Percentiles rank a stretch among this genome's conserved stretches.
Conservation (phyloP, 2,329 filamentous ascomycete genomes). For the Camillea tinctor region DNA sequence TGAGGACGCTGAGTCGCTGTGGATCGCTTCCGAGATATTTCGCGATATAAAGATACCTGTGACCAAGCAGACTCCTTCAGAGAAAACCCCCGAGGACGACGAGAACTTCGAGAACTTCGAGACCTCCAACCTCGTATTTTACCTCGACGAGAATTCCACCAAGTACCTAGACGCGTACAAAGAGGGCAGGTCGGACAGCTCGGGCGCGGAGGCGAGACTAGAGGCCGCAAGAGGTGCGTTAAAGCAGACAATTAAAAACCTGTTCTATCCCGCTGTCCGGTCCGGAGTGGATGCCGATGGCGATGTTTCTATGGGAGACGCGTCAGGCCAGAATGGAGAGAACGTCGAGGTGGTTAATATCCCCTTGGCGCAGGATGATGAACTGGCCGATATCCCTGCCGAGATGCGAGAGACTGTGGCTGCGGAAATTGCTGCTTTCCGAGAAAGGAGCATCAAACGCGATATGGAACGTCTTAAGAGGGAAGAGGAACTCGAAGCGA, state of each 20-base stretch:
- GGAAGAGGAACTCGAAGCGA: slow-evolving; percentile 90
- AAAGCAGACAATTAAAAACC: slow-evolving; percentile 63
- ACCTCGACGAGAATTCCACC: slow-evolving; percentile 78
- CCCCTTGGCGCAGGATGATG: slow-evolving; percentile 82
- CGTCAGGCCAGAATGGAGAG: slow-evolving; percentile 52
- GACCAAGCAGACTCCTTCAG: slow-evolving; percentile 64
- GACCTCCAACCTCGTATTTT: slow-evolving; percentile 68
- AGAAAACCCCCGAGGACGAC: slow-evolving; percentile 41
- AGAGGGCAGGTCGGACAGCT: slow-evolving; percentile 62
- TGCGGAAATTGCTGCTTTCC: slow-evolving; percentile 89
- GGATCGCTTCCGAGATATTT: slow-evolving; percentile 80
- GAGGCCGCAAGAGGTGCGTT: slow-evolving; percentile 69
- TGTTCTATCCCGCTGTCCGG: slow-evolving; percentile 65
- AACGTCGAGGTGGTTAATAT: slow-evolving; percentile 87
- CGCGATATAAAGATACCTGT: slow-evolving; percentile 78
- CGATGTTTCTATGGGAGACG: slow-evolving; percentile 68
- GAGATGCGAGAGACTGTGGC: slow-evolving; percentile 96
- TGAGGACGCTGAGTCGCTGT: slow-evolving; percentile 85
- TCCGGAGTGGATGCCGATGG: slow-evolving; percentile 59
- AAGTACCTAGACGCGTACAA: slow-evolving; percentile 85
- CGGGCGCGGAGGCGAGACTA: slow-evolving; percentile 64
- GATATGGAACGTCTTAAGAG: slow-evolving; percentile 83
- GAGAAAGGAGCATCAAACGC: slow-evolving; percentile 83
- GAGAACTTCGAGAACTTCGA: slow-evolving; percentile 57
- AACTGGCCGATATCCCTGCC: slow-evolving; percentile 89